Conservation (phyloP, 768 basidiomycete species). For the Russula griseocarnosa region DNA sequence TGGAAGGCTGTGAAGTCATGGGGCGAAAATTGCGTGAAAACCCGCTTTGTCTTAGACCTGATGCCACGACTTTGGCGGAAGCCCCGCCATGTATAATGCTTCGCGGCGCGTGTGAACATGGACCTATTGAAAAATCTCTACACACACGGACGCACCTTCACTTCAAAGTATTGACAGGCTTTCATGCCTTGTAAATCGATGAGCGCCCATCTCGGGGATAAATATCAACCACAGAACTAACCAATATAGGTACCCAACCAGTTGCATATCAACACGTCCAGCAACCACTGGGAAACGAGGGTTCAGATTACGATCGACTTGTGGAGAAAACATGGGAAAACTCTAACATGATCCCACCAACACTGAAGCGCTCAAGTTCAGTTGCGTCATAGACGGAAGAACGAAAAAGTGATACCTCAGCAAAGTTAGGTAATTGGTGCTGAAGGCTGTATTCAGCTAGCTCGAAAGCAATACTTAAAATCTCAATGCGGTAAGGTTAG, state of each 20-base stretch:
- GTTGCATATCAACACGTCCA: conserved; percentile 84
- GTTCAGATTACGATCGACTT: conserved; percentile 14
- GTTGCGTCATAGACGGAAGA: conserved; percentile 28
- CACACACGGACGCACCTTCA: conserved; percentile 39
- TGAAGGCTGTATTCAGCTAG: conserved; percentile 85
- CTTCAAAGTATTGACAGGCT: conserved; percentile 81
- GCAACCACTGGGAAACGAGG: conserved; percentile 58
- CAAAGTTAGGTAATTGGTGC: conserved; percentile 85
- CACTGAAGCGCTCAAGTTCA: conserved; percentile 46
- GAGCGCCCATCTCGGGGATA: conserved; percentile 26
- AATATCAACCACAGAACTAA: conserved; percentile 33
- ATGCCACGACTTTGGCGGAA: conserved; percentile 73
- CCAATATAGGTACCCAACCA: conserved; percentile 85
- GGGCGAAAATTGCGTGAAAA: conserved; percentile 80
- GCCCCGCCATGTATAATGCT: conserved; percentile 87
- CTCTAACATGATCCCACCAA: conserved; percentile 88
- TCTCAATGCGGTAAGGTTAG: conserved; percentile 43
- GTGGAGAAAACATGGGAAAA: conserved; percentile 15
- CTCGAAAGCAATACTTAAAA: conserved; percentile 83
- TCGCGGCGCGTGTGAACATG: conserved; percentile 22
- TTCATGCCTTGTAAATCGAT: conserved; percentile 63
- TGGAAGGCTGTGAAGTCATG: conserved; percentile 86
- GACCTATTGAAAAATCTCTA: conserved; percentile 2
- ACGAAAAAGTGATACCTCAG: conserved; percentile 54
- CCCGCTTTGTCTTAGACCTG: conserved; percentile 72